A percentile compares a stretch with the other conserved stretches of the same genome.
Conservation (phyloP, 306 rosid genomes). For the Neltuma alba region DNA sequence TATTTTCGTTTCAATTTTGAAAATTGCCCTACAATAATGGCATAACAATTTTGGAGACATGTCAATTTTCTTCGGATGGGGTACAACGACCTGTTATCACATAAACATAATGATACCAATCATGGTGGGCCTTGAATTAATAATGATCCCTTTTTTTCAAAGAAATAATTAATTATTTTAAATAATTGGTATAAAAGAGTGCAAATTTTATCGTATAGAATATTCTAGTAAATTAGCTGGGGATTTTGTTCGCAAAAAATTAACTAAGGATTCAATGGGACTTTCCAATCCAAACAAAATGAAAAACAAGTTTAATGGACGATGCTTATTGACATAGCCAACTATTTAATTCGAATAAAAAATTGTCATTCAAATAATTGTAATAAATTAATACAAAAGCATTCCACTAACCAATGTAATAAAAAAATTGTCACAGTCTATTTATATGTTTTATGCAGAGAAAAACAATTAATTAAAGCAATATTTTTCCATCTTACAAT, state of each 20-base stretch:
- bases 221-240: constrained; percentile 1
- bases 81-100: neutral
- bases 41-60: neutral
- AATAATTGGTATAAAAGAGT: neutral
- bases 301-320: neutral
- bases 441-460: neutral
- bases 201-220: neutral
- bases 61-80: neutral
- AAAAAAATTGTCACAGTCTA: neutral
- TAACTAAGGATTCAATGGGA: no score
- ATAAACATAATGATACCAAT: neutral
- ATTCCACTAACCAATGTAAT: no score
- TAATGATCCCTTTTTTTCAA: neutral
- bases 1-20: neutral
- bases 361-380: no score
- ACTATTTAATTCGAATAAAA: neutral
- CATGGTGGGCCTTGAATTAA: constrained; percentile 12
- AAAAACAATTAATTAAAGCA: no score
- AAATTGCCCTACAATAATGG: neutral
- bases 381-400: no score
- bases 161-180: neutral
- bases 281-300: neutral
- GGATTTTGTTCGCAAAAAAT: no score
- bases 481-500: no score
- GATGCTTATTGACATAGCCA: neutral